phyloP scores from a whole-genome alignment of 108 stramenopile genomes.

The Nitzschia sp. region DNA sequence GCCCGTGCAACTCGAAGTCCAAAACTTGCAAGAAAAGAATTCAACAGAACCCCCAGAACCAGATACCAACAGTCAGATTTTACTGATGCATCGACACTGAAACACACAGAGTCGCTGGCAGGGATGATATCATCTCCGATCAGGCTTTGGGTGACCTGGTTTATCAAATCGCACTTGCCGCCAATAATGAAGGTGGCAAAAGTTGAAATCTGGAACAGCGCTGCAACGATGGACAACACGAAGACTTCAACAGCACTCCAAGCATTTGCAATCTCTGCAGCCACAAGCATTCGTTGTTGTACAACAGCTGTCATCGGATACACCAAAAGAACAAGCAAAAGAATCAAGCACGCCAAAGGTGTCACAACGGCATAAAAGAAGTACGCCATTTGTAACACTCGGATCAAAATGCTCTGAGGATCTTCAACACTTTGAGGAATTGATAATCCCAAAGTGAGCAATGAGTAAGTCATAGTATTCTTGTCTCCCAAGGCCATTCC shows the following conservation, averaged over 20 bases:
- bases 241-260: conserved; percentile 93
- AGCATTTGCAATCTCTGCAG: conserved; percentile 82
- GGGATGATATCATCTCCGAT: conserved; percentile 31
- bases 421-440: conserved; percentile 67
- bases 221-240: conserved; percentile 69
- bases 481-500: conserved; percentile 73
- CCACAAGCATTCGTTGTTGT: conserved; percentile 52
- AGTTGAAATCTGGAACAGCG: conserved; percentile 75
- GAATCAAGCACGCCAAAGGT: conserved; percentile 69
- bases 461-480: conserved; percentile 50
- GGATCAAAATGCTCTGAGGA: conserved; percentile 51
- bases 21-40: conserved; percentile 55
- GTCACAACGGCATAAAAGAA: conserved; percentile 86
- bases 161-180: conserved; percentile 66
- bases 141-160: conserved; percentile 51
- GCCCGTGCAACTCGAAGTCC: conserved; percentile 61
- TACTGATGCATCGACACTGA: conserved; percentile 70
- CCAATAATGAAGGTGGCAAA: conserved; percentile 87
- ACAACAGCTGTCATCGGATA: conserved; percentile 55
- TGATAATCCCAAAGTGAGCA: conserved; percentile 70
- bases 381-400: conserved; percentile 65
- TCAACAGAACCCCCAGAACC: conserved; percentile 60
- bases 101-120: conserved; percentile 63
- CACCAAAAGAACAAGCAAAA: conserved; percentile 62
- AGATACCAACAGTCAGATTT: conserved; percentile 54